Conservation (phyloP, 257 asterid genomes). For the Nicotiana undulata region DNA sequence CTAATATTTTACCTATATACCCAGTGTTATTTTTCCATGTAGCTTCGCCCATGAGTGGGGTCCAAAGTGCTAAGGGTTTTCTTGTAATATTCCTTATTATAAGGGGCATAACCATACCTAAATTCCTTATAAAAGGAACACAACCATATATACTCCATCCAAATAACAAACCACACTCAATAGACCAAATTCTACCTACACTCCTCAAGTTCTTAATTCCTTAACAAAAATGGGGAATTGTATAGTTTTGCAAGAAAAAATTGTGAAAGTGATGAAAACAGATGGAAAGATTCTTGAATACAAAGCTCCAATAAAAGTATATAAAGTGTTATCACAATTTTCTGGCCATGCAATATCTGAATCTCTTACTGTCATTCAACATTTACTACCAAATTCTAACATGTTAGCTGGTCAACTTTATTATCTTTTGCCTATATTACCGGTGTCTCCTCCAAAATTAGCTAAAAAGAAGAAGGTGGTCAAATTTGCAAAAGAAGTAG, state of each 20-base stretch:
- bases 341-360: slow-evolving; percentile 56
- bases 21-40: too few species aligned
- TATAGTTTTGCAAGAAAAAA: slow-evolving; percentile 38
- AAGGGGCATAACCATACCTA: slow-evolving; percentile 22
- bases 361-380: slow-evolving; percentile 31
- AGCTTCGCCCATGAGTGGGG: too few species aligned
- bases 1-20: too few species aligned
- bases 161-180: slow-evolving; percentile 3
- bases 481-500: slow-evolving; percentile 23
- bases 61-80: slow-evolving; percentile 29
- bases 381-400: slow-evolving; percentile 44
- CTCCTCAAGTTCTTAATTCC: background rate
- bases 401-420: slow-evolving; percentile 47
- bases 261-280: slow-evolving; percentile 46
- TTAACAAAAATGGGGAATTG: slow-evolving; percentile 53
- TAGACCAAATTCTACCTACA: slow-evolving; percentile 8
- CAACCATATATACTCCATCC: slow-evolving; percentile 18
- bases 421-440: slow-evolving; percentile 47
- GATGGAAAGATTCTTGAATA: slow-evolving; percentile 66
- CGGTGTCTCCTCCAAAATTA: slow-evolving; percentile 17
- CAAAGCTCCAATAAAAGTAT: slow-evolving; percentile 49
- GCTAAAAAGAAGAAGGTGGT: slow-evolving; percentile 19
- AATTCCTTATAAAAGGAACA: slow-evolving; percentile 31
- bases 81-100: slow-evolving; percentile 23
- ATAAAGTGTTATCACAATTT: slow-evolving; percentile 43